Conservation (phyloP, 805 yeast genomes). For the Komagataella populi region DNA sequence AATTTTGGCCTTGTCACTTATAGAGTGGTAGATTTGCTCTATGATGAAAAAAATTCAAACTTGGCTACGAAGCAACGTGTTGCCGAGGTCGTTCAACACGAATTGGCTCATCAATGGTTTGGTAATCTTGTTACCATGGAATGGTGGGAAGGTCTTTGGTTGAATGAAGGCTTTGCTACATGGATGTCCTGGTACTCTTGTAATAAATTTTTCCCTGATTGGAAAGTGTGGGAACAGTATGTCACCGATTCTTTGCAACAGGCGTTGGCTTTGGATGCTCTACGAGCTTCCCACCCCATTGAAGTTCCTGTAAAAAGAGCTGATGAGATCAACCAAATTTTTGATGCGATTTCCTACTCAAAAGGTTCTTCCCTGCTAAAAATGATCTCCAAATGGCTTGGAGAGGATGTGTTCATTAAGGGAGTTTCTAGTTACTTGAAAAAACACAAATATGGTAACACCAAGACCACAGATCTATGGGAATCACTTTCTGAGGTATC, state of each 20-base stretch:
- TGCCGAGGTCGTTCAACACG: constrained; percentile 80
- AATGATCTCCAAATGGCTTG: constrained; percentile 72
- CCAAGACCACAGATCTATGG: constrained; percentile 70
- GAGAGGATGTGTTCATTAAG: constrained; percentile 61
- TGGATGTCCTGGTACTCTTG: constrained; percentile 87
- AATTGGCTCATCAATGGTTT: constrained; percentile 87
- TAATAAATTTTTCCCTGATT: constrained; percentile 63
- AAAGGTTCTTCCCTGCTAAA: constrained; percentile 72
- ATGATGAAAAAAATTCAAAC: constrained; percentile 60
- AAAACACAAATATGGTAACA: constrained; percentile 67
- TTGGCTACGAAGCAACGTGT: constrained; percentile 56
- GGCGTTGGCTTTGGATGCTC: constrained; percentile 63
- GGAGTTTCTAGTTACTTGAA: constrained; percentile 72
- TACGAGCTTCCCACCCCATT: constrained; percentile 77
- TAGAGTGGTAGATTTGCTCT: constrained; percentile 60
- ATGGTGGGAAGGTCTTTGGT: constrained; percentile 87
- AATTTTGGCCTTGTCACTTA: constrained; percentile 74
- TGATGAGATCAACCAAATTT: constrained; percentile 71
- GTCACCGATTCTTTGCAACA: constrained; percentile 65
- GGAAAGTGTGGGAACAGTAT: constrained; percentile 81
- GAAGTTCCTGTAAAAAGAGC: constrained; percentile 74
- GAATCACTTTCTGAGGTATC: constrained; percentile 53
- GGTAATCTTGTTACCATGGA: constrained; percentile 87
- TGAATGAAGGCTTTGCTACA: constrained; percentile 82
- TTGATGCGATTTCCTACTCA: constrained; percentile 72